Percentiles rank a stretch among this genome's conserved stretches.
phyloP scores from a whole-genome alignment of 2,329 filamentous ascomycete genomes.

The Blastomyces emzantsi region DNA sequence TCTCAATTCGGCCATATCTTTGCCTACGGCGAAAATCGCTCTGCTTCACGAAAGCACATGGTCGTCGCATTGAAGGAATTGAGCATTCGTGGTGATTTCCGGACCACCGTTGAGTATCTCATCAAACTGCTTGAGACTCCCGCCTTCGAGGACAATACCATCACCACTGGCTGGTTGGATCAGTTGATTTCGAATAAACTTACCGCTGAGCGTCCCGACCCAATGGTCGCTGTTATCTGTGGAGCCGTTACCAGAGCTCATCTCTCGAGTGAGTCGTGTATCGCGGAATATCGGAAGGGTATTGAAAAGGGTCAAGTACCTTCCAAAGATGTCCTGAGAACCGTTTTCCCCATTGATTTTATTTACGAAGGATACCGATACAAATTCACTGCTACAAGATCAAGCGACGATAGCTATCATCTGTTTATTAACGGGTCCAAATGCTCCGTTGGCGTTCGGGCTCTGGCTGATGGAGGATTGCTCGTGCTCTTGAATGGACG shows the following conservation, averaged over 20 bases:
- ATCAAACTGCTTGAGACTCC: conserved; percentile 98
- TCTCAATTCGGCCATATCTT: conserved; percentile 99
- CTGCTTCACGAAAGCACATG: conserved; percentile 97
- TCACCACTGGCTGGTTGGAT: conserved; percentile 97
- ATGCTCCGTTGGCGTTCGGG: conserved; percentile 84
- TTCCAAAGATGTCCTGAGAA: conserved; percentile 93
- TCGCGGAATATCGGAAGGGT: conserved; percentile 76
- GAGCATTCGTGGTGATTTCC: conserved; percentile 98
- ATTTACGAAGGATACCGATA: conserved; percentile 96
- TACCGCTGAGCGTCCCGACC: conserved; percentile 89
- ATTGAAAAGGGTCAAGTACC: conserved; percentile 97
- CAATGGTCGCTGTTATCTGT: conserved; percentile 86
- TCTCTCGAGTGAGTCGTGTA: conserved; percentile 81
- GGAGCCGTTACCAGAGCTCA: conserved; percentile 94
- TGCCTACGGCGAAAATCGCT: conserved; percentile 94
- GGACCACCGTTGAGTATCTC: conserved; percentile 95
- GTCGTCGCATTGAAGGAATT: conserved; percentile 96
- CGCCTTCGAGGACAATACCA: conserved; percentile 97
- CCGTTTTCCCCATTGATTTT: conserved; percentile 94
- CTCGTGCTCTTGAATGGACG: conserved; percentile 83
- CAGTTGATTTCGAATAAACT: conserved; percentile 97
- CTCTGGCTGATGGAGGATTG: conserved; percentile 87
- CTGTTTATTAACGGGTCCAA: conserved; percentile 99
- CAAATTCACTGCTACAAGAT: conserved; percentile 95
- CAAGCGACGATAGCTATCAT: conserved; percentile 88